Evolutionary conservation across 2,329 filamentous ascomycete genomes (phyloP), one percentile per base, ranked within the genome.

Genomic region (Colletotrichum limetticola): DNA sequence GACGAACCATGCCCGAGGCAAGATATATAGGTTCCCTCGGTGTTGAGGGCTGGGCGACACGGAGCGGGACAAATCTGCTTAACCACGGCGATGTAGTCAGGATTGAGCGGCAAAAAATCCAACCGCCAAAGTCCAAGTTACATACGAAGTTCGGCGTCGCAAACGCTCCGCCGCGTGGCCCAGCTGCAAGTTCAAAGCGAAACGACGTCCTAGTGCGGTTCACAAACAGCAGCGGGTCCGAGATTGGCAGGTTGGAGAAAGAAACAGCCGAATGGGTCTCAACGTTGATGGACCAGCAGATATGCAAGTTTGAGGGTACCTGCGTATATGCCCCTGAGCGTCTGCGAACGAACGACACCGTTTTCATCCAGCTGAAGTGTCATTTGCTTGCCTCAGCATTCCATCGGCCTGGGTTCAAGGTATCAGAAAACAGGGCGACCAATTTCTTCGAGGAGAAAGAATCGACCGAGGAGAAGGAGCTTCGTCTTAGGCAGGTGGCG

Each of bases 11-110:
- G 67, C 84, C 86, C 0, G 78, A 80, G 3, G 81, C 79, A 42
- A 84, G 97, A 78, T 99, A 98, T 78, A 90, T 98, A 74, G 97
- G 97, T 22, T 94, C 95, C 0, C 97, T 98, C 82, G 97, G 97
- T 9, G 95, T 94, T 5, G 94, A 93, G 66, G 97, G 92, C 5
- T 99, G 97, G 97, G 92, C 94, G 6, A 98, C 96, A 4, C 91
- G 92, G 77, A 98, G 95, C 80, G 96, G 96, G 0, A 85, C 84
- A 3, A 90, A 90, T 49, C 80, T 98, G 6, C 80, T 99, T 30
- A 93, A 91, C 76, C 93, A 97, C 78, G 95, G 94, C 19, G 96
- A 98, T 76, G 78, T 84, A n/a, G 91, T 99, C 71, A 91, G 88
- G 62, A 97, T 99, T 57, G 96, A 98, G 82, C 91, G 97, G 56